Conservation (phyloP, 306 rosid species). For the Quercus mongolica region DNA sequence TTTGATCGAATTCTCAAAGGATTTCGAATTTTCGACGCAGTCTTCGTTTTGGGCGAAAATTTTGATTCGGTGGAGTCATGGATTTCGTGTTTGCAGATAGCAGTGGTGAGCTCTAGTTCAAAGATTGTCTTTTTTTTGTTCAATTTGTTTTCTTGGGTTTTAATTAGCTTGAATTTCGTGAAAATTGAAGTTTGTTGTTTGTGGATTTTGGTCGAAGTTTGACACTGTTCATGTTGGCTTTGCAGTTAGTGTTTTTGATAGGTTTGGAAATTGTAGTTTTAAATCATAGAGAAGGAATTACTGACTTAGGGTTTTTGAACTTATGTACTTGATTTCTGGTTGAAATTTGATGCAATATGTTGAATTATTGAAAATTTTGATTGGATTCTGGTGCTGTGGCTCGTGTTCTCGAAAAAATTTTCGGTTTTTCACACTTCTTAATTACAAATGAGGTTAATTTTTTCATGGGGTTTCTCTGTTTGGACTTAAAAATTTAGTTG, state of each 20-base stretch:
- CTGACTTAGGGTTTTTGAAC: not conserved
- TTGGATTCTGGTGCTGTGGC: not conserved
- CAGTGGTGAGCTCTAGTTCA: slow-evolving; percentile 57
- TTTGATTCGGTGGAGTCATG: slow-evolving; percentile 35
- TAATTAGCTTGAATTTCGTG: not conserved
- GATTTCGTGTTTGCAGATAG: slow-evolving; percentile 73
- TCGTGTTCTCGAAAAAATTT: not conserved
- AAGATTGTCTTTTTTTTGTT: slow-evolving; percentile 1
- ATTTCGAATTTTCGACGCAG: slow-evolving; percentile 21
- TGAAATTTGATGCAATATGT: not conserved
- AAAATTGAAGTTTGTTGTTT: not conserved
- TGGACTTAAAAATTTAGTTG: not conserved
- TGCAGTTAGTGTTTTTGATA: slow-evolving; percentile 9
- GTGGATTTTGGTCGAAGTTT: slow-evolving; percentile 4
- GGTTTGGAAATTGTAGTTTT: not conserved
- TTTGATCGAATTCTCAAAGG: slow-evolving; percentile 15
- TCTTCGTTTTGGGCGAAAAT: slow-evolving; percentile 11
- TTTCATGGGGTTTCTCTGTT: not conserved
- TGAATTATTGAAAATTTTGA: not conserved
- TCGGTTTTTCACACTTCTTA: not conserved
- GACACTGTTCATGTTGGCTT: not conserved
- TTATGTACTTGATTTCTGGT: not conserved
- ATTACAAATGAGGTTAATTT: not conserved
- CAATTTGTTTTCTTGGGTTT: slow-evolving; percentile 12
- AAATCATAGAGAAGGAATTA: not conserved